phyloP scores from a whole-genome alignment of 805 yeast genomes.

The Candida pini region DNA sequence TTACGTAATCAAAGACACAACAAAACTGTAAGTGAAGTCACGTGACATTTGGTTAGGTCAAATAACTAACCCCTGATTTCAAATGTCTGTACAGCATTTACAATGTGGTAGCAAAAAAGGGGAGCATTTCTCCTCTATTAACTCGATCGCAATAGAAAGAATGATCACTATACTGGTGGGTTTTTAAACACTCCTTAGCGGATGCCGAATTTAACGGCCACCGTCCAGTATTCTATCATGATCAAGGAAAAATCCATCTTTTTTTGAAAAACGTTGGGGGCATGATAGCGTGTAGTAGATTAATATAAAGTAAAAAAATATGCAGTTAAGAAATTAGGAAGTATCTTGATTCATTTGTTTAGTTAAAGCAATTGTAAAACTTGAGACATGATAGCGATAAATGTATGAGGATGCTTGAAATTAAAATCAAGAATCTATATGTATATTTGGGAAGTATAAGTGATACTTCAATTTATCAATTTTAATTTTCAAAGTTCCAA shows the following conservation, averaged over 20 bases:
- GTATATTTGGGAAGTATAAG: constrained; percentile 41
- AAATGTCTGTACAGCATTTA: too few relatives aligned
- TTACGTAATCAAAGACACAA: too few relatives aligned
- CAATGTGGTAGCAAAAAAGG: not conserved
- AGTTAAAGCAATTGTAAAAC: too few relatives aligned
- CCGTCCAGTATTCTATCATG: constrained; percentile 44
- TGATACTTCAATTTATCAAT: constrained; percentile 34
- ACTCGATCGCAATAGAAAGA: not conserved
- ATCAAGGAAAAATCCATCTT: too few relatives aligned
- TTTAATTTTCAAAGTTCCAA: constrained; percentile 12
- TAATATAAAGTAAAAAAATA: not conserved
- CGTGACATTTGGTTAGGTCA: not conserved
- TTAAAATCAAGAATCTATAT: constrained; percentile 7
- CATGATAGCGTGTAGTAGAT: too few relatives aligned
- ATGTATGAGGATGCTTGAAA: not conserved
- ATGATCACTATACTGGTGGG: constrained; percentile 44
- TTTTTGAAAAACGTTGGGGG: too few relatives aligned
- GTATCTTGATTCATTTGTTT: not conserved
- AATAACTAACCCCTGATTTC: too few relatives aligned
- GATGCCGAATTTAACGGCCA: constrained; percentile 48
- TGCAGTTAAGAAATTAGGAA: not conserved
- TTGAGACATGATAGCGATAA: too few relatives aligned
- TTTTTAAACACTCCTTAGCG: constrained; percentile 49
- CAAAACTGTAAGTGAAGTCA: not conserved
- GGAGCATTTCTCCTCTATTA: too few relatives aligned